Evolutionary conservation across 1,139 yeast genomes (phyloP).

Genomic region (Protomyces inouyei): DNA sequence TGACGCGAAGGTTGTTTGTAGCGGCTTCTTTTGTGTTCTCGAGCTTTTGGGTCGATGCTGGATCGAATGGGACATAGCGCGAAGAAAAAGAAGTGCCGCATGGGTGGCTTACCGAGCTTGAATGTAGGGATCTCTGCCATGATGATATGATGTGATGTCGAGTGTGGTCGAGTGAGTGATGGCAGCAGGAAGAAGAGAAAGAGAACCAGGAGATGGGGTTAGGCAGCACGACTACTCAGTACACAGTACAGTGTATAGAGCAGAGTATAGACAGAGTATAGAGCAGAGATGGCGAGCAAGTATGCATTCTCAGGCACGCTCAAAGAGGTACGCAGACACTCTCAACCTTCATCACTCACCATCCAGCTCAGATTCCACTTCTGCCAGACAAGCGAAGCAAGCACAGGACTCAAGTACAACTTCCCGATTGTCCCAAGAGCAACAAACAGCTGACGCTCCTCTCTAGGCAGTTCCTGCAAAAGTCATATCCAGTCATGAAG

Average conservation of each 20-base stretch:
- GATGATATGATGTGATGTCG: not conserved
- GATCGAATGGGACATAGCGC: no score
- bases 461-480: constrained; percentile 51
- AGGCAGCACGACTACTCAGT: no score
- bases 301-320: constrained; percentile 60
- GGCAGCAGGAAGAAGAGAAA: not conserved
- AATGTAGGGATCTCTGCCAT: constrained; percentile 70
- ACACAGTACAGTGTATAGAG: no score
- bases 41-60: no score
- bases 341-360: not conserved
- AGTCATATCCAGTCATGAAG: constrained; percentile 60
- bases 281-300: constrained; percentile 48
- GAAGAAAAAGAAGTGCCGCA: not conserved
- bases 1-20: no score
- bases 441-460: not conserved
- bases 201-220: no score
- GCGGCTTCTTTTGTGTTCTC: no score
- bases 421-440: not conserved
- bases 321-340: constrained; percentile 37
- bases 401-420: constrained; percentile 52
- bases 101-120: constrained; percentile 56
- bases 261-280: no score
- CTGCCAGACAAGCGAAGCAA: constrained; percentile 68
- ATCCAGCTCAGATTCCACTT: constrained; percentile 75
- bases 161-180: not conserved